phyloP scores from a whole-genome alignment of 164 flowering plant species.

The Magnolia officinalis region DNA sequence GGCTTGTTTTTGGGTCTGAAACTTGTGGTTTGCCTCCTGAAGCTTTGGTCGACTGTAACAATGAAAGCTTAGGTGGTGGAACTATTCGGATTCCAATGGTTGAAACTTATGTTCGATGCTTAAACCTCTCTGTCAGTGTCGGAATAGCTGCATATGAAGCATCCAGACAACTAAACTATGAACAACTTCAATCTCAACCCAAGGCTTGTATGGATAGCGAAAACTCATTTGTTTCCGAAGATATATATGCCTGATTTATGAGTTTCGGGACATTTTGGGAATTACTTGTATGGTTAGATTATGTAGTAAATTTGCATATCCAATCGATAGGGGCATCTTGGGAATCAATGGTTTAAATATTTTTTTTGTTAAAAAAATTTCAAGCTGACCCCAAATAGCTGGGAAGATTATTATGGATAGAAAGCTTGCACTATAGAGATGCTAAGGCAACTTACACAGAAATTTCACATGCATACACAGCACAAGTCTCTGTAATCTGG shows the following conservation, averaged over 20 bases:
- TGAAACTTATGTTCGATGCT: constrained; percentile 91
- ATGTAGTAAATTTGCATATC: neutral
- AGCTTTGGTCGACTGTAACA: constrained; percentile 62
- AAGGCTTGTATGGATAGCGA: constrained; percentile 31
- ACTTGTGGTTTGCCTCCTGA: constrained; percentile 77
- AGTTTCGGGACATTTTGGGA: neutral
- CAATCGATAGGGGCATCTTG: too few species aligned
- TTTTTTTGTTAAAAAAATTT: too few species aligned
- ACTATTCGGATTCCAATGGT: constrained; percentile 84
- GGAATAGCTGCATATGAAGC: constrained; percentile 93
- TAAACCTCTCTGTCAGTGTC: constrained; percentile 89
- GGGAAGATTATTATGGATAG: neutral
- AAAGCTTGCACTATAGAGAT: too few species aligned
- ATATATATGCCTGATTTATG: constrained; percentile 56
- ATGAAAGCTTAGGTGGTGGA: constrained; percentile 67
- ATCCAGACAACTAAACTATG: constrained; percentile 83
- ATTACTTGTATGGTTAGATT: neutral
- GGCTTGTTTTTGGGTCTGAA: constrained; percentile 95
- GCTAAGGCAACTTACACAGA: too few species aligned
- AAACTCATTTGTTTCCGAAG: constrained; percentile 50
- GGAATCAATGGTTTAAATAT: too few species aligned
- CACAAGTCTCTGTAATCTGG: too few species aligned
- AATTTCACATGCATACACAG: too few species aligned
- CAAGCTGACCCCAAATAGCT: too few species aligned
- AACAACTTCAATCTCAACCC: constrained; percentile 56